Evolutionary conservation across 495 filamentous ascomycete genomes (phyloP), one percentile per base, ranked within the genome.

Genomic region (Penicillium fimorum): DNA sequence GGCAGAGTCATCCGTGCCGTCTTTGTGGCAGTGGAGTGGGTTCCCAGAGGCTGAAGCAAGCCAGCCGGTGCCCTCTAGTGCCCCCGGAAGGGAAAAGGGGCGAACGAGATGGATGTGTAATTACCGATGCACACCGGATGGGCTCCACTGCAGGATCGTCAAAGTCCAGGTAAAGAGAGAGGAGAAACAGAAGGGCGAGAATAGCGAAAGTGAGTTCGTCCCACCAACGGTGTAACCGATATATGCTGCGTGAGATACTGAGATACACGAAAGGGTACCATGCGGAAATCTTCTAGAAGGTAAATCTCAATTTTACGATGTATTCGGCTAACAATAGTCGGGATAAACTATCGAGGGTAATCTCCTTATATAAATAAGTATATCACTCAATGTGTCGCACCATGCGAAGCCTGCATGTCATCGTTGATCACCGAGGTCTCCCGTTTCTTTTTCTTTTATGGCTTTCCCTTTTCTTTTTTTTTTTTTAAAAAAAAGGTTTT

Each of bases 1-100:
- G 67, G 72, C 70, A 54, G 61, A 62, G 49, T 55, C 51, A 56
- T 56, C 60, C 46, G 59, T 57, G 49, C 62, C 67, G 66, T 61
- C 56, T 59, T 56, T 60, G 55, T 66, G 50, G 62, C 49, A 53
- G 65, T 67, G 58, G 59, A 59, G 59, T 63, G 60, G 63, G 33
- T 55, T 52, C 55, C 48, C 64, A 30, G 64, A 65, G 65, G 65
- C 61, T 67, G 65, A 67, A 62, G 47, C 41, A 67, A 62, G 47
- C 41, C 49, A 51, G 53, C 49, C 57, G 58, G 53, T 45, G 52
- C 24, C 49, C 27, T 27, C 40, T 62, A 65, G 63, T 42, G 57
- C 37, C 38, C 57, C 56, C 46, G 27, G 41, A 55, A 55, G 42
- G 41, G 46, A 63, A 65, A 65, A 59, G 49, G 57, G 65, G 62